Evolutionary conservation across 805 yeast genomes (phyloP), one percentile per base, ranked within the genome.

Genomic region (Wickerhamiella azymoides): DNA sequence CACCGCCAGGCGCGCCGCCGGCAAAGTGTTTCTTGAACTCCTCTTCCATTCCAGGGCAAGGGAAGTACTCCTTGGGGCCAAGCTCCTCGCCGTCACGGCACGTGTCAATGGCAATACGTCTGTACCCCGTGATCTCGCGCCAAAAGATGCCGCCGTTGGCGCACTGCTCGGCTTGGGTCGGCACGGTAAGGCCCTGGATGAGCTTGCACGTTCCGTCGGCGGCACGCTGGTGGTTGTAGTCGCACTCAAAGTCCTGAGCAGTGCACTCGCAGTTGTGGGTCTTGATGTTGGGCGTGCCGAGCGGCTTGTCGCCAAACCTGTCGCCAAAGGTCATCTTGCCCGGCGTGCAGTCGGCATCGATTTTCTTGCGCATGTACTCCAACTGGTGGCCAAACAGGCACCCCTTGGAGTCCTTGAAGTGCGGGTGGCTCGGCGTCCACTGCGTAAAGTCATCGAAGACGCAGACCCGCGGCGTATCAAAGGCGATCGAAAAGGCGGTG

Each of bases 171-270:
- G 48, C 51, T 43, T 13, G 39, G 10, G 36, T 26, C 2, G 74
- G 70, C 7, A 93, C 84, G 4, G 70, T 60, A 46, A 75, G 67
- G 0, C 96, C 96, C 17, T 70, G 67, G n/a, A 86, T 83, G 36
- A 86, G 71, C 58, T 76, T 76, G 66, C 98, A 92, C 2, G 92
- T 81, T 17, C 94, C 94, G 57, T 85, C 95, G 10, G 43, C 44
- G 43, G 77, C 78, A 49, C 80, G 71, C 47, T 63, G 73, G 61
- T 70, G 88, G 63, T 88, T 88, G 67, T 78, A 84, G 61, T 92
- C 98, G 71, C 98, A 92, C 62, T 92, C 98, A 58, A 68, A 92
- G 57, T 89, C 98, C 44, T 73, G 72, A 62, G 95, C 73, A 0
- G 92, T 71, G 66, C 98, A 92, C 1, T 80, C 59, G 65, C 98